These are phyloP conservation scores for Lactarius hatsudake DNA, from an alignment of 768 basidiomycete species.

Conservation along the genomic window DNA sequence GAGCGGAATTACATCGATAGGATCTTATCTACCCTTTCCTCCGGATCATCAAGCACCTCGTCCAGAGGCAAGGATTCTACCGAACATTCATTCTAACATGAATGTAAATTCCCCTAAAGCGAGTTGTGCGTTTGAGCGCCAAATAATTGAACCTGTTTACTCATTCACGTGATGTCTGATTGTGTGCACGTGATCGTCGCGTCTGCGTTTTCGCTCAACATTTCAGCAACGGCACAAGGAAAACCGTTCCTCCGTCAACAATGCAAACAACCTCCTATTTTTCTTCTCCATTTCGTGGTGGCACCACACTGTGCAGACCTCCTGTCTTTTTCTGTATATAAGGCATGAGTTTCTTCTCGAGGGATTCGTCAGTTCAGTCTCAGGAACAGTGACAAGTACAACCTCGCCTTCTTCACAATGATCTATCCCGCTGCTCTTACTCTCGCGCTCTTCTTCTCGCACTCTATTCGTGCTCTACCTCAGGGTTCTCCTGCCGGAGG, in stretches of 20 bases:
- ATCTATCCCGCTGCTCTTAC: not conserved
- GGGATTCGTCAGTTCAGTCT: not conserved
- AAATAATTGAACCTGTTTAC: not conserved
- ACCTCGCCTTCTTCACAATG: slow-evolving; percentile 5
- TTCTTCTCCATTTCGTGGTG: not conserved
- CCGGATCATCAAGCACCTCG: slow-evolving; percentile 86
- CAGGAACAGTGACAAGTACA: not conserved
- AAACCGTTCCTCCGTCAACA: not conserved
- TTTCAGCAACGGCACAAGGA: not conserved
- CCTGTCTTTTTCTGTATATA: slow-evolving; percentile 9
- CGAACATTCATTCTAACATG: slow-evolving; percentile 68
- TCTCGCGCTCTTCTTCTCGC: not conserved
- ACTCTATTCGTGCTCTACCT: slow-evolving; percentile 1
- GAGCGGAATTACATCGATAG: slow-evolving; percentile 89
- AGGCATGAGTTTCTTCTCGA: not conserved
- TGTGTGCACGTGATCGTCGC: slow-evolving; percentile 3
- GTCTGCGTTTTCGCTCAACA: not conserved
- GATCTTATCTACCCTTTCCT: slow-evolving; percentile 78
- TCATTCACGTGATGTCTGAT: slow-evolving; percentile 9
- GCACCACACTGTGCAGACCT: not conserved
- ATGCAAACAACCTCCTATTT: not conserved
- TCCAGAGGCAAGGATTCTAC: slow-evolving; percentile 85
- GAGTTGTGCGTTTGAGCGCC: not conserved
- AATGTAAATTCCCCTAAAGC: slow-evolving; percentile 10
- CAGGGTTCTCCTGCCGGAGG: not conserved